Percentiles rank a stretch among this genome's conserved stretches.
Conservation (phyloP, 139 green algal genomes). For the Chlamydomonas eustigma region DNA sequence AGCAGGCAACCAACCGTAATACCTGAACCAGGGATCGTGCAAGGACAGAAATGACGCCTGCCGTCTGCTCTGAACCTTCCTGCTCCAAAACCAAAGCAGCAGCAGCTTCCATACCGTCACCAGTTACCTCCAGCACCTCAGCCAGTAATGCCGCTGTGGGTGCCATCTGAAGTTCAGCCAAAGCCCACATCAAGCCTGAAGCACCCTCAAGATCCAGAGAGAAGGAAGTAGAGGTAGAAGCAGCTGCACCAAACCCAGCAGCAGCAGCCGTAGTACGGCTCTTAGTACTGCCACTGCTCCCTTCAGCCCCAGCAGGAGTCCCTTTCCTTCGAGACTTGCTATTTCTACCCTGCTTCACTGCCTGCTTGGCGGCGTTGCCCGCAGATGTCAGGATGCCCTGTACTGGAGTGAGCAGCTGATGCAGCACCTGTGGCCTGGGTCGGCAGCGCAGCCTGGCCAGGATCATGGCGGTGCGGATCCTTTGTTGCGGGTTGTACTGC, state of each 20-base stretch:
- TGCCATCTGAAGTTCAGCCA: neutral
- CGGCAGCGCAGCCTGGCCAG: neutral
- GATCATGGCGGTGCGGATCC: neutral
- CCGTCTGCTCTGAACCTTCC: too few relatives aligned
- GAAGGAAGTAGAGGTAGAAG: too few relatives aligned
- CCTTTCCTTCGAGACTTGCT: too few relatives aligned
- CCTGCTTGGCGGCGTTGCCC: neutral
- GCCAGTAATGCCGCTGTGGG: neutral
- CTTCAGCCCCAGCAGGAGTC: neutral
- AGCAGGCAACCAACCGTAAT: too few relatives aligned
- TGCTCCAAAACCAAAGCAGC: neutral
- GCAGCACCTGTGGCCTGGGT: neutral
- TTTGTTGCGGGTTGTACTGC: neutral
- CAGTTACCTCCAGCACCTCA: neutral
- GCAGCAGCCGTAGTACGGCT: neutral
- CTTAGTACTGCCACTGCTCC: neutral
- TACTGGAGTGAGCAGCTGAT: neutral
- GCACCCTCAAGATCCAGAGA: too few relatives aligned
- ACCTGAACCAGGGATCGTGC: neutral
- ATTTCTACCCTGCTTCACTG: too few relatives aligned
- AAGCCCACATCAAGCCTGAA: neutral
- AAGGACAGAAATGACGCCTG: neutral
- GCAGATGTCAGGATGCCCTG: neutral
- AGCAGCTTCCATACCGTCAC: neutral
- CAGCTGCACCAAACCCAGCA: too few relatives aligned